Conservation (phyloP, 78 protist genomes). For the Cavenderia fasciculata region DNA sequence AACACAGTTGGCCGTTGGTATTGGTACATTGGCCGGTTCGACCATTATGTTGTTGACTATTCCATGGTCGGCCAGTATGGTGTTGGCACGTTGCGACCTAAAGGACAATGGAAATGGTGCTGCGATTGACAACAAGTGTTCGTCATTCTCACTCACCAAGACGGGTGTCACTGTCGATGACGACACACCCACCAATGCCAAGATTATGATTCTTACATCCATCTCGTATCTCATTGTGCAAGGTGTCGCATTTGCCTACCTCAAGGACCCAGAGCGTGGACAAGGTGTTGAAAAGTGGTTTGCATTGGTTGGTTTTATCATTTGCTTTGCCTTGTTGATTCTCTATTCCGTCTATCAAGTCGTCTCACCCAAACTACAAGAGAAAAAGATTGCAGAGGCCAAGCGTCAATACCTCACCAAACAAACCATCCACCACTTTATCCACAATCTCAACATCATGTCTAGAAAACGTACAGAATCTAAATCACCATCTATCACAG, state of each 20-base stretch:
- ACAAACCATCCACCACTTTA: conserved; percentile 40
- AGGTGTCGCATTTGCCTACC: conserved; percentile 78
- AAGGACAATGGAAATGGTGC: conserved; percentile 4
- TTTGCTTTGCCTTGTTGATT: conserved; percentile 15
- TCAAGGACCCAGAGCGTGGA: conserved; percentile 16
- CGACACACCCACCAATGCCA: conserved; percentile 63
- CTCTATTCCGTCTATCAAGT: conserved; percentile 80
- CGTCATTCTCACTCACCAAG: background rate
- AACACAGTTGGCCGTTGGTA: conserved; percentile 87
- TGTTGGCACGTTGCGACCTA: conserved; percentile 41
- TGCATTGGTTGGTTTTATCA: conserved; percentile 77
- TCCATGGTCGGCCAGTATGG: conserved; percentile 80
- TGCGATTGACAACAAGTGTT: conserved; percentile 17
- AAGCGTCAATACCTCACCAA: conserved; percentile 2
- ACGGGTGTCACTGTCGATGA: conserved; percentile 70
- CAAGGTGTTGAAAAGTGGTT: conserved; percentile 45
- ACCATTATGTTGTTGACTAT: conserved; percentile 94
- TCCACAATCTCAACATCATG: conserved; percentile 32
- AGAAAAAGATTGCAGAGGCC: conserved; percentile 54
- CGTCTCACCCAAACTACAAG: conserved; percentile 37
- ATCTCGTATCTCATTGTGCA: conserved; percentile 84
- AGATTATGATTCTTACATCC: conserved; percentile 59
- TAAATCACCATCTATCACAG: background rate
- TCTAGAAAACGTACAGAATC: background rate
- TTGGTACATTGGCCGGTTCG: conserved; percentile 94